Base-by-base conservation (phyloP, 441 rosid species). In the Raphanus hybrid region DNA sequence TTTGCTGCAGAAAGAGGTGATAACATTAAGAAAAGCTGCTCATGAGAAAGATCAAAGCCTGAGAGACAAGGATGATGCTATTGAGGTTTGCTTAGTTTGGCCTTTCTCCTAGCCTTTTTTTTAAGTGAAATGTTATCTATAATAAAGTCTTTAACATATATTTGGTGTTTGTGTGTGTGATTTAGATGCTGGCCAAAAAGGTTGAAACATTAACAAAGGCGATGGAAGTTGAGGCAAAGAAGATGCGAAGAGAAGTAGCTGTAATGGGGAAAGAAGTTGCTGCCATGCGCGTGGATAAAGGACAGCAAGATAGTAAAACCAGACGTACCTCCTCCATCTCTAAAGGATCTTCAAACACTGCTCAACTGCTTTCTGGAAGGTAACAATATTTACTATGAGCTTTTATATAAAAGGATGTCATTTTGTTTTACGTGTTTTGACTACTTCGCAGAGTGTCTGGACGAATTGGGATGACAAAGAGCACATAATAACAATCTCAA, bases 191-290 rank as follows among this genome's bases (percentile, higher is more conserved):
- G 59, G 96, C 99, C 14, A 90, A 88, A 86, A 90, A 92, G 80
- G 98, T 93, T 66, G 99, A 95, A 64, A 95, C 98, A 58, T 85
- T 95, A 82, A 91, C 95, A 41, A 95, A 93, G 84, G 98, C 99
- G 67, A 95, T 95, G 99, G 99, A 92, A 82, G 97, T 95, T 74
- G 98, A 95, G 84, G 95, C 98, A 55, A 95, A 95, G 87, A 95
- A 92, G 87, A 95, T 95, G 98, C 84, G 98, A 81, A 90, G 98
- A 82, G 98, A 93, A 87, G 99, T 95, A 78, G 95, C 97, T 68
- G 93, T 88, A 6, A 95, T 93, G 97, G 98, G 87, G 77, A 90
- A 90, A 85, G 97, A 92, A 87, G 99, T 95, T 70, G 87, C 97
- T 50, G 96, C 97, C 58, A 95, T 95, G 91, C 97, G 98, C 18